Percentiles rank a stretch among this genome's conserved stretches.
These are phyloP conservation scores for Fraxinus nigra DNA, from an alignment of 305 asterid species.

Conservation along the genomic window DNA sequence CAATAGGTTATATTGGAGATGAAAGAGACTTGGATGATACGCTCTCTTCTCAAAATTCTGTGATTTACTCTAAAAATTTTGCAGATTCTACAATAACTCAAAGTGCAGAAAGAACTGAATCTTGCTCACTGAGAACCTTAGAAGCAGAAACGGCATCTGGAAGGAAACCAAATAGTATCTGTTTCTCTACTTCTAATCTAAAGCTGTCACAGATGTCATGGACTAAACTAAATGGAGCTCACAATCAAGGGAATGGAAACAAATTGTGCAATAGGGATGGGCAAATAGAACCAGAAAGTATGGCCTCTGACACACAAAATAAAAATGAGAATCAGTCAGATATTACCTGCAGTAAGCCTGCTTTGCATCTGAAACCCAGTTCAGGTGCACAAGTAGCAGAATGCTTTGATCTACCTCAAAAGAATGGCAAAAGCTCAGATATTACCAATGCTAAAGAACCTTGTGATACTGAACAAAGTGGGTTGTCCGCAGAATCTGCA, in stretches of 20 bases:
- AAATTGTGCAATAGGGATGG: background rate
- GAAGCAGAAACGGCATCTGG: constrained; percentile 39
- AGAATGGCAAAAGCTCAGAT: constrained; percentile 25
- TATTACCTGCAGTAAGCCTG: background rate
- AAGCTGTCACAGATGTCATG: background rate
- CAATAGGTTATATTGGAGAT: constrained; percentile 38
- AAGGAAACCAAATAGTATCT: background rate
- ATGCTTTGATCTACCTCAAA: constrained; percentile 25
- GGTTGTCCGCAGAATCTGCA: constrained; percentile 62
- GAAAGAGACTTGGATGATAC: constrained; percentile 58
- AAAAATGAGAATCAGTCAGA: background rate
- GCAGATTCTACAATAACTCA: constrained; percentile 45
- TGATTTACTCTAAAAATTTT: constrained; percentile 63
- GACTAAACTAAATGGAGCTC: constrained; percentile 10
- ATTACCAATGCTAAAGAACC: constrained; percentile 35
- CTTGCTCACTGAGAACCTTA: constrained; percentile 43
- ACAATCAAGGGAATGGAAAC: background rate
- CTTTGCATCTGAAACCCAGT: background rate
- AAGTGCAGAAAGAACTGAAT: constrained; percentile 47
- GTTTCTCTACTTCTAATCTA: background rate
- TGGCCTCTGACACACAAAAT: background rate
- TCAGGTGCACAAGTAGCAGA: constrained; percentile 17
- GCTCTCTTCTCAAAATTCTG: constrained; percentile 68
- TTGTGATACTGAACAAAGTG: constrained; percentile 54
- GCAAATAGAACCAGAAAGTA: background rate